Percentiles rank a stretch among this genome's conserved stretches.
Conservation (phyloP, 495 filamentous ascomycete genomes). For the Hypoxylon trugodes region DNA sequence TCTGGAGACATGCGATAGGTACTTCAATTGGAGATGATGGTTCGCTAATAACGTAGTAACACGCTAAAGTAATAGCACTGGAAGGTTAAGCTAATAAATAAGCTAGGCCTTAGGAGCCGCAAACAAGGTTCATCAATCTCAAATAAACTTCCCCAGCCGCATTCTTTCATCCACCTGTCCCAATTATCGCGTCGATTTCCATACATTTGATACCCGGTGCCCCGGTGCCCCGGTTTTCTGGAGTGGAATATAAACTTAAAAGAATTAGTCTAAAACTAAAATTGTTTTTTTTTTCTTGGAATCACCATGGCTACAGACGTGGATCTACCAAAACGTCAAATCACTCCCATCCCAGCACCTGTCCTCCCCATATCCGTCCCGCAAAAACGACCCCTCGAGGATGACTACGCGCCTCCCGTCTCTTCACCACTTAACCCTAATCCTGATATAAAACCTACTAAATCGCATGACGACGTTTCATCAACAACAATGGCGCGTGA, state of each 20-base stretch:
- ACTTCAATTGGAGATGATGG: too few species aligned
- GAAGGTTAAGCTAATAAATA: too few species aligned
- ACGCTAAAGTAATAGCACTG: too few species aligned
- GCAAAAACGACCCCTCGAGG: slow-evolving; percentile 63
- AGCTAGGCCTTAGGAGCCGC: too few species aligned
- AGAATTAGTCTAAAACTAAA: not conserved
- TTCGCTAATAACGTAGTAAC: too few species aligned
- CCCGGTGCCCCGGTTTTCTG: too few species aligned
- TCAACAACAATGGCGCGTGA: slow-evolving; percentile 52
- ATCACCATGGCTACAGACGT: slow-evolving; percentile 50
- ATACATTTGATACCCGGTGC: too few species aligned
- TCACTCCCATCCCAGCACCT: slow-evolving; percentile 49
- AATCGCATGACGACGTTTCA: slow-evolving; percentile 48
- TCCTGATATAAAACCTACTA: slow-evolving; percentile 44
- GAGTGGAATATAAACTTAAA: not conserved
- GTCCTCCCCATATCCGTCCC: slow-evolving; percentile 57
- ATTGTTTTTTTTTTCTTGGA: slow-evolving; percentile 2
- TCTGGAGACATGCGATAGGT: too few species aligned
- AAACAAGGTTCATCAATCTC: too few species aligned
- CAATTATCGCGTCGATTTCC: too few species aligned
- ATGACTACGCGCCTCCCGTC: slow-evolving; percentile 64
- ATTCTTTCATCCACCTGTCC: too few species aligned
- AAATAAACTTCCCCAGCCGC: too few species aligned
- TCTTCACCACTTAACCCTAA: slow-evolving; percentile 72
- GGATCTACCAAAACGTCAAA: slow-evolving; percentile 50